Evolutionary conservation across 2,329 filamentous ascomycete genomes (phyloP).

Genomic region (Stagonosporopsis vannaccii): DNA sequence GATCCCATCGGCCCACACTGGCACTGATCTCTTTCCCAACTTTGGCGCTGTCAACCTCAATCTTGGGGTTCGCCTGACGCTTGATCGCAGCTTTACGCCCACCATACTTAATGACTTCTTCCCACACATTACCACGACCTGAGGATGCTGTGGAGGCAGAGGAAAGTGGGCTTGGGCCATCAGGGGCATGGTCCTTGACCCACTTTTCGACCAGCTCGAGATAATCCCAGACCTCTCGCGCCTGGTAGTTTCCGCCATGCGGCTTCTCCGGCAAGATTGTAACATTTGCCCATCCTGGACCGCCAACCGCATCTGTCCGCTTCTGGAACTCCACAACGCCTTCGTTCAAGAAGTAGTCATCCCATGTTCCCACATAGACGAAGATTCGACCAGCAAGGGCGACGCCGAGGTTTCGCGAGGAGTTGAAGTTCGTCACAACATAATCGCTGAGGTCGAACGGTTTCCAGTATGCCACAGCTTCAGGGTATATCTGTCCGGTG

Average conservation of each 20-base stretch:
- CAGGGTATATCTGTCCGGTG: slow-evolving; percentile 49
- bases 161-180: slow-evolving; percentile 39
- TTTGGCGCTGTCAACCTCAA: slow-evolving; percentile 16
- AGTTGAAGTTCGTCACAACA: slow-evolving; percentile 45
- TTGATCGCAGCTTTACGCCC: slow-evolving; percentile 45
- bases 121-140: slow-evolving; percentile 45
- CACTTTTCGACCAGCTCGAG: slow-evolving; percentile 43
- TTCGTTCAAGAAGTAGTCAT: slow-evolving; percentile 50
- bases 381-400: slow-evolving; percentile 42
- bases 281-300: slow-evolving; percentile 48
- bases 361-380: slow-evolving; percentile 47
- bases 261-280: slow-evolving; percentile 40
- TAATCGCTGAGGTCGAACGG: slow-evolving; percentile 46
- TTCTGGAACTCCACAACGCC: slow-evolving; percentile 48
- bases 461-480: slow-evolving; percentile 49
- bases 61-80: slow-evolving; percentile 39
- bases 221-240: slow-evolving; percentile 42
- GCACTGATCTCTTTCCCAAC: slow-evolving; percentile 17
- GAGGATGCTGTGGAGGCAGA: slow-evolving; percentile 23
- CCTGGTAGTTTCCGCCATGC: slow-evolving; percentile 48
- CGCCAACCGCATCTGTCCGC: slow-evolving; percentile 41
- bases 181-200: slow-evolving; percentile 43
- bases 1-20: slow-evolving; percentile 48
- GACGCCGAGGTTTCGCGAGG: slow-evolving; percentile 41
- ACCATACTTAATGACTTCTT: slow-evolving; percentile 42